Conservation (phyloP, 2,329 filamentous ascomycete genomes). For the Uncinocarpus reesii region DNA sequence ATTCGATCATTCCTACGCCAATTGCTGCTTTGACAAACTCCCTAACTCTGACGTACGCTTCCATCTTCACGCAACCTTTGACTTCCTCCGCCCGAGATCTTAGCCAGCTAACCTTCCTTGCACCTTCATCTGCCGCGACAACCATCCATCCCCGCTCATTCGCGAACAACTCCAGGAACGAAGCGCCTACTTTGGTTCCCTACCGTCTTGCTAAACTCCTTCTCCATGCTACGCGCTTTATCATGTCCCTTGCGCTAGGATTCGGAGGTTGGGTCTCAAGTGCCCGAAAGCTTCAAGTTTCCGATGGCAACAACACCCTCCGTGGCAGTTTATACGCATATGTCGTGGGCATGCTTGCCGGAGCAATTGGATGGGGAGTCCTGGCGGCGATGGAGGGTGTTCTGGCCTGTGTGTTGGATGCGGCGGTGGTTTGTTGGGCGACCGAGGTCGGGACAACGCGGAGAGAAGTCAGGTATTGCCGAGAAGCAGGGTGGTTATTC, state of each 20-base stretch:
- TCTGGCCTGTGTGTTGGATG: slow-evolving; percentile 76
- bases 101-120: slow-evolving; percentile 71
- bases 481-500: slow-evolving; percentile 83
- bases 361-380: slow-evolving; percentile 89
- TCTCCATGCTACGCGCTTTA: slow-evolving; percentile 77
- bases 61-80: slow-evolving; percentile 82
- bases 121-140: slow-evolving; percentile 61
- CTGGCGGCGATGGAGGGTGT: slow-evolving; percentile 85
- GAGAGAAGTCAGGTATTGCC: slow-evolving; percentile 63
- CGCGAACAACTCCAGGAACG: slow-evolving; percentile 32
- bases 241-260: slow-evolving; percentile 81
- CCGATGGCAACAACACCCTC: slow-evolving; percentile 39
- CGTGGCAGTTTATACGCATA: slow-evolving; percentile 88
- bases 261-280: slow-evolving; percentile 97
- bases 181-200: slow-evolving; percentile 55
- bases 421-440: slow-evolving; percentile 84
- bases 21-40: slow-evolving; percentile 82
- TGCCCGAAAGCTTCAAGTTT: slow-evolving; percentile 62
- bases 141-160: slow-evolving; percentile 42
- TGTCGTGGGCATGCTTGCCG: slow-evolving; percentile 81
- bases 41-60: slow-evolving; percentile 80
- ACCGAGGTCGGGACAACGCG: slow-evolving; percentile 65
- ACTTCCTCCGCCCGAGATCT: slow-evolving; percentile 67
- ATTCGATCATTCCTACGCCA: slow-evolving; percentile 73
- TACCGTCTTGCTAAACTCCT: slow-evolving; percentile 87